Evolutionary conservation across 352 stramenopile genomes (phyloP).

Genomic region (Pythium periplocum): DNA sequence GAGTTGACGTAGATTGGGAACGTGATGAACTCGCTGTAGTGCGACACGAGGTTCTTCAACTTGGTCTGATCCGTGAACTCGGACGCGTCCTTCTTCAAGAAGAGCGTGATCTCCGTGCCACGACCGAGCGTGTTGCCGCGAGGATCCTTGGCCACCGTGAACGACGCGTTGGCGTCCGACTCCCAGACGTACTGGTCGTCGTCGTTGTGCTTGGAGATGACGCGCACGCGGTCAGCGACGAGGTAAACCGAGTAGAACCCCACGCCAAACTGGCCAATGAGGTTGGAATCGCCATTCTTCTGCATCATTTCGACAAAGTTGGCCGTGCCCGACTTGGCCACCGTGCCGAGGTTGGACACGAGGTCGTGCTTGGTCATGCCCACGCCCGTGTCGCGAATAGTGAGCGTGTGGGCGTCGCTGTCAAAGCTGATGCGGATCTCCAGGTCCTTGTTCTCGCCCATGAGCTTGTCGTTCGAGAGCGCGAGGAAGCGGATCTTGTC

Average conservation of each 20-base stretch:
- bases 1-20: conserved; percentile 99
- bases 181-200: conserved; percentile 99
- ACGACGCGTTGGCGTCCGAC: conserved; percentile 95
- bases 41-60: conserved; percentile 93
- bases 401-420: conserved; percentile 93
- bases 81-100: conserved; percentile 97
- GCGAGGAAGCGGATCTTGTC: conserved; percentile 99
- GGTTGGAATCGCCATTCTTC: conserved; percentile 83
- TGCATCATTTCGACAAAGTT: conserved; percentile 98
- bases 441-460: conserved; percentile 85
- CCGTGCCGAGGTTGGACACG: conserved; percentile 95
- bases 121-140: conserved; percentile 93
- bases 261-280: conserved; percentile 99
- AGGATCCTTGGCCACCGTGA: conserved; percentile 95
- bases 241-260: conserved; percentile 99
- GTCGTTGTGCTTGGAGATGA: conserved; percentile 97
- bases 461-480: conserved; percentile 85
- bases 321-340: conserved; percentile 98
- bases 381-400: conserved; percentile 97
- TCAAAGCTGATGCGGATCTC: conserved; percentile 98
- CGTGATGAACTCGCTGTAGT: conserved; percentile 99
- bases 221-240: conserved; percentile 93
- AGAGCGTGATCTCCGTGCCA: conserved; percentile 98
- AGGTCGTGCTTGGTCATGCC: conserved; percentile 99
- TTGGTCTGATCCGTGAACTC: conserved; percentile 95